Evolutionary conservation across 2,329 filamentous ascomycete species (phyloP), one percentile per base, ranked within the genome.

Genomic region (Cordyceps cicadae): DNA sequence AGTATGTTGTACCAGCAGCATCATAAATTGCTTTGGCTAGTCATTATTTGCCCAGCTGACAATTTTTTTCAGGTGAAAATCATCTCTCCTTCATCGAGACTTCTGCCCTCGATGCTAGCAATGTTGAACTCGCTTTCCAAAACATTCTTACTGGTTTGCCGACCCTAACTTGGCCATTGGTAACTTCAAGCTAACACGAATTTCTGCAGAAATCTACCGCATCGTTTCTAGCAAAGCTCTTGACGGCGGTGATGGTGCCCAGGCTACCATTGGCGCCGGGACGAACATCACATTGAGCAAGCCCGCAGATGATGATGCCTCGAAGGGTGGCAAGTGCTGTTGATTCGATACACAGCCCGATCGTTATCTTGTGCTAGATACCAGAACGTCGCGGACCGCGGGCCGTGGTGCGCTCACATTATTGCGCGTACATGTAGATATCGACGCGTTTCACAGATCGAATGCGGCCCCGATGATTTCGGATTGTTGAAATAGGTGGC

Each of bases 51-150:
- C 59, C 64, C 66, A 54, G 67, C 63, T 54, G 34, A 48, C 26
- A 32, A 45, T 55, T 45, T 39, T 29, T 61, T 52, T 21, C 68
- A 96, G 92, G 91, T 82, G 92, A 97, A 77, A 96, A 97, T 80
- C 93, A 96, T 75, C 84, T 97, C 51, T 97, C 93, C 56, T 99
- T 99, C 77, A 99, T 99, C 76, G 94, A 99, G 83, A 99, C 94
- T 48, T 99, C 95, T 64, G 94, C 94, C 66, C 87, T 99, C 70
- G 94, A 99, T 74, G 94, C 94, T 69, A 97, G 92, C 85, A 99
- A 99, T 74, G 94, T 99, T 67, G 94, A 99, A 80, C 87, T 97
- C 72, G 94, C 94, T 63, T 97, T 99, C 85, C 93, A 99, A 80
- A 97, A 97, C 79, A 99, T 99, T 74, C 82, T 99, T 74, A 99